A percentile compares a stretch with the other conserved stretches of the same genome.
phyloP scores from a whole-genome alignment of 305 asterid species.

The Coffea humblotiana region DNA sequence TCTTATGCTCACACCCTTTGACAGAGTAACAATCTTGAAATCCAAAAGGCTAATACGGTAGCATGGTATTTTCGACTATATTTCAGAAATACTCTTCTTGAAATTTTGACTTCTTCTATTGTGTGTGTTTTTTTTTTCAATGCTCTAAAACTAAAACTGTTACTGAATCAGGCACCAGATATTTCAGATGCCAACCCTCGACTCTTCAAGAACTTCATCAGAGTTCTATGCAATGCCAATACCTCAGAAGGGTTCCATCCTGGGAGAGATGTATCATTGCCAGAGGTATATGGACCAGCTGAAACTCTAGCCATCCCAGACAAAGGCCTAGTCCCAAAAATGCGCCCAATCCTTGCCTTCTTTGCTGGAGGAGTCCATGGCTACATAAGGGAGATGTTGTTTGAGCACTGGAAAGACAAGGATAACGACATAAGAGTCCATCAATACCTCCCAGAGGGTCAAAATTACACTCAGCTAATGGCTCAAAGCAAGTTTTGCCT shows the following conservation, averaged over 20 bases:
- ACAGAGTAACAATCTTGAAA: background rate
- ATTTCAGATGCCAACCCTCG: constrained; percentile 18
- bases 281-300: constrained; percentile 30
- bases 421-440: constrained; percentile 51
- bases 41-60: background rate
- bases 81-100: too few relatives aligned
- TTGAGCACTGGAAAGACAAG: constrained; percentile 56
- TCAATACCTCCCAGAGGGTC: constrained; percentile 41
- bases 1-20: background rate
- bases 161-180: constrained; percentile 26
- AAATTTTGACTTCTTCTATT: background rate
- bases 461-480: constrained; percentile 43
- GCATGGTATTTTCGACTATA: background rate
- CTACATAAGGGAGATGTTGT: constrained; percentile 14
- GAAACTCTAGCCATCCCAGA: constrained; percentile 19
- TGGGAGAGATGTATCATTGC: constrained; percentile 32
- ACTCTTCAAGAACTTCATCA: constrained; percentile 34
- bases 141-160: background rate
- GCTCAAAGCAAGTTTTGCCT: constrained; percentile 57
- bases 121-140: too few relatives aligned
- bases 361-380: constrained; percentile 44
- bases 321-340: constrained; percentile 28
- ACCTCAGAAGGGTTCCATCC: constrained; percentile 41
- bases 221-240: constrained; percentile 46
- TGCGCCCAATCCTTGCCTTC: constrained; percentile 38